Conservation (phyloP, 177 flowering plant species). For the Tripterygium wilfordii region DNA sequence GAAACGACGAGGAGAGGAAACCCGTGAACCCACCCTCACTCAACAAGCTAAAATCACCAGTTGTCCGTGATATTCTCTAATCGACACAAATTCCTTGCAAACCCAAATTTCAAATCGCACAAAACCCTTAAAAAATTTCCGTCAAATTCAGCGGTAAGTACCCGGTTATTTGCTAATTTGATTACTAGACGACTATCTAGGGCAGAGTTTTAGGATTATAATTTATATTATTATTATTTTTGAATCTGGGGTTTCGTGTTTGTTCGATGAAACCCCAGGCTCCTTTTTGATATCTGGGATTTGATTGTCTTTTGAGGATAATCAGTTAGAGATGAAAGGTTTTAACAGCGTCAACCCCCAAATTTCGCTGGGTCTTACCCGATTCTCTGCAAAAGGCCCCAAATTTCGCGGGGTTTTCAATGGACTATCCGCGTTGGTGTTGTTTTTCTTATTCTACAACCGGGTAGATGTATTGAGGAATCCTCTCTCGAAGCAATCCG, state of each 20-base stretch:
- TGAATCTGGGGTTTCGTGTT: not conserved
- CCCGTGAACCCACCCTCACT: not conserved
- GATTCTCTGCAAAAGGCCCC: conserved; percentile 14
- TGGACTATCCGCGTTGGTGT: conserved; percentile 35
- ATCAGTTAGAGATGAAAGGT: conserved; percentile 9
- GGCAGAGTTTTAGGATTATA: too few species aligned
- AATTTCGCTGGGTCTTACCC: conserved; percentile 1
- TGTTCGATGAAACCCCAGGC: conserved; percentile 6
- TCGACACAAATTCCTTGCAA: too few species aligned
- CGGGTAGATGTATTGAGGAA: conserved; percentile 25
- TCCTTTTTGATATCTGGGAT: not conserved
- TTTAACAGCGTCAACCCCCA: conserved; percentile 6
- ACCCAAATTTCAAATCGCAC: not conserved
- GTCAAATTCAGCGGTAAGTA: conserved; percentile 3
- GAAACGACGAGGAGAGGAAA: too few species aligned
- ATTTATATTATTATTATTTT: too few species aligned
- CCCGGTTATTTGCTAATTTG: not conserved
- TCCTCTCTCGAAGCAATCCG: conserved; percentile 11
- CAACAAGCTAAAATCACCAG: not conserved
- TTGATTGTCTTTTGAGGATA: not conserved
- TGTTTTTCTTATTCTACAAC: conserved; percentile 49
- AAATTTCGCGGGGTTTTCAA: conserved; percentile 48
- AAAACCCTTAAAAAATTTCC: not conserved
- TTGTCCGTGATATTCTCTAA: too few species aligned
- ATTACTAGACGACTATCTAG: not conserved